Evolutionary conservation across 441 rosid genomes (phyloP), one percentile per base, ranked within the genome.

Genomic region (Adansonia gregorii): DNA sequence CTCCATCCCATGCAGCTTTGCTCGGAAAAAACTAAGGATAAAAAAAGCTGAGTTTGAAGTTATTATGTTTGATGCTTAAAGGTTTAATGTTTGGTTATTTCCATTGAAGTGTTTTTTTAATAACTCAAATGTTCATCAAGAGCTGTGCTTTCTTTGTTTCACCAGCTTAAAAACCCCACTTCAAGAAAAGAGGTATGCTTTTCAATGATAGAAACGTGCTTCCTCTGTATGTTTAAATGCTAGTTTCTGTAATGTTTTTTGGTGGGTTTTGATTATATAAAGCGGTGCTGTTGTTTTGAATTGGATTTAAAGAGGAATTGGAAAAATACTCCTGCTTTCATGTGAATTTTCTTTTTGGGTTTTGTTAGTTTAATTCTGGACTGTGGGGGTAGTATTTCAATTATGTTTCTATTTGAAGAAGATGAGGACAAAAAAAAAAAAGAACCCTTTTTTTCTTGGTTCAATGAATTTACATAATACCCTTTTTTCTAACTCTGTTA

Each of bases 71-170:
- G 73, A 27, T 78, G 49, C 76, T 68, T 79, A 22, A 81, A 80
- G 80, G 24, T 49, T 79, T 8, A 80, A 83, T 75, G 81, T 69
- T 84, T 82, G 27, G n/a, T 71, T 76, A 71, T 8, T 83, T 77
- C 41, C 17, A 46, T 64, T 54, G 56, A 66, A 72, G 43, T 60
- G 39, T 74, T 71, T 35, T 15, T 15, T 81, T 39, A 63, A 64
- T 66, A 7, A 10, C 63, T 54, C 58, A 68, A 75, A 71, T 82
- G 83, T 68, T 67, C 68, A 46, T 58, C 84, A 80, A 70, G 82
- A 84, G 82, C 89, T 83, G 84, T 74, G 79, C 54, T 78, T 83
- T 48, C 64, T 67, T 80, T 71, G 65, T 56, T 76, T 49, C 74
- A 35, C 73, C 76, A 20, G 76, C 80, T 78, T 61, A 67, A 71